A percentile compares a stretch with the other conserved stretches of the same genome.
Evolutionary conservation across 2,329 filamentous ascomycete species (phyloP).

Genomic region (Colletotrichum coccodes): DNA sequence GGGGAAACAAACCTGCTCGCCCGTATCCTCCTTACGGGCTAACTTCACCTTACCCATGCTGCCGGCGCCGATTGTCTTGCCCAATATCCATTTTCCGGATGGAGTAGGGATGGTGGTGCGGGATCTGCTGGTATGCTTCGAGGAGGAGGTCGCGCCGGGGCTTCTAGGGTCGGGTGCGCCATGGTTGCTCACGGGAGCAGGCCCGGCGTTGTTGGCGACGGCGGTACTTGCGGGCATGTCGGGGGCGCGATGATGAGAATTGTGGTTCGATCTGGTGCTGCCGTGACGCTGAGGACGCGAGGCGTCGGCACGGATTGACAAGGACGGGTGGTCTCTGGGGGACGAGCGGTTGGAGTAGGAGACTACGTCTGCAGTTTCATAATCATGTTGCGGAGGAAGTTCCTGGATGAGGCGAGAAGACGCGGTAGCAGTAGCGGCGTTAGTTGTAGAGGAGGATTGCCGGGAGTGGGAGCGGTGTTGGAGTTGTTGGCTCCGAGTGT

Average conservation of each 20-base stretch:
- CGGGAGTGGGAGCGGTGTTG: conserved; percentile 40
- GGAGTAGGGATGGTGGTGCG: conserved; percentile 89
- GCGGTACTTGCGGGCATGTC: conserved; percentile 63
- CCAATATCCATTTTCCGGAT: conserved; percentile 92
- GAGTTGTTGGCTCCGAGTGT: conserved; percentile 42
- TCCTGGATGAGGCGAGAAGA: conserved; percentile 53
- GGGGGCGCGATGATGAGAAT: conserved; percentile 45
- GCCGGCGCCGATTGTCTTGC: conserved; percentile 96
- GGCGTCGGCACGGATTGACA: conserved; percentile 63
- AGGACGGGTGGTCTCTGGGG: conserved; percentile 67
- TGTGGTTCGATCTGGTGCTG: conserved; percentile 58
- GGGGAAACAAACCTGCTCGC: conserved; percentile 78
- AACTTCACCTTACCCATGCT: conserved; percentile 99
- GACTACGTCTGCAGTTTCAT: conserved; percentile 76
- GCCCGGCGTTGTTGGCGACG: conserved; percentile 62
- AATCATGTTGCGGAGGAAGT: conserved; percentile 70
- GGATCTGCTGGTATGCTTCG: conserved; percentile 63
- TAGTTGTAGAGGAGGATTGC: conserved; percentile 49
- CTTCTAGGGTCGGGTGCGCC: conserved; percentile 56
- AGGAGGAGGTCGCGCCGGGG: conserved; percentile 44
- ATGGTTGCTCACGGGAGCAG: conserved; percentile 60
- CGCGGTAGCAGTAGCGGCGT: neutral
- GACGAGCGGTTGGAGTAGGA: conserved; percentile 71
- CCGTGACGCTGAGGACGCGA: conserved; percentile 58
- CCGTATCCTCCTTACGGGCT: conserved; percentile 87